phyloP scores from a whole-genome alignment of 1,284 basidiomycete species.

The Erythrobasidium hasegawianum region DNA sequence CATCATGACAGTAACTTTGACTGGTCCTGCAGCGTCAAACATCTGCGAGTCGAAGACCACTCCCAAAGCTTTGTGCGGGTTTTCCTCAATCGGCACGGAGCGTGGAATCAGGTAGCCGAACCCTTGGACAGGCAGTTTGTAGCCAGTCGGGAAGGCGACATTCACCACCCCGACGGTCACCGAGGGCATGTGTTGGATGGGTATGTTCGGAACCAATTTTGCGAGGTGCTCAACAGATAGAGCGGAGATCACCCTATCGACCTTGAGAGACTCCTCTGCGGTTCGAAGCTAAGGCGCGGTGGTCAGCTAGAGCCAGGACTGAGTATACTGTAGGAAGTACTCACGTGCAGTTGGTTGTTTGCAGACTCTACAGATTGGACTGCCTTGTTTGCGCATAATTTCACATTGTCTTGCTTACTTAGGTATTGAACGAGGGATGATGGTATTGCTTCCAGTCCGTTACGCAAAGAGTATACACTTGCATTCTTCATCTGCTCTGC shows the following conservation, averaged over 20 bases:
- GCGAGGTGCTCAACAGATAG: constrained; percentile 41
- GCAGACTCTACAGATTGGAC: constrained; percentile 53
- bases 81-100: constrained; percentile 56
- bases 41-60: constrained; percentile 62
- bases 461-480: constrained; percentile 73
- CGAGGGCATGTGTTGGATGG: constrained; percentile 50
- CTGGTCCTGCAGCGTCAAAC: constrained; percentile 46
- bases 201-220: constrained; percentile 49
- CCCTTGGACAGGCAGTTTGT: constrained; percentile 56
- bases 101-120: constrained; percentile 94
- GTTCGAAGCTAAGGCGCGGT: too few species aligned
- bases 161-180: constrained; percentile 65
- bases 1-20: constrained; percentile 85
- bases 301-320: too few species aligned
- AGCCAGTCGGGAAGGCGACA: constrained; percentile 55
- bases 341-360: too few species aligned
- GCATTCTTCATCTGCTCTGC: constrained; percentile 57
- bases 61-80: constrained; percentile 49
- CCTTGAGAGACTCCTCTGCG: background rate
- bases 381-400: constrained; percentile 55
- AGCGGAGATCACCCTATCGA: constrained; percentile 41
- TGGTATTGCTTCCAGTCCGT: constrained; percentile 71
- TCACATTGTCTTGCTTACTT: constrained; percentile 57
- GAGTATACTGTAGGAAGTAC: too few species aligned
- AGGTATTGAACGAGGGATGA: constrained; percentile 57